Evolutionary conservation across 2,329 filamentous ascomycete genomes (phyloP), one percentile per base, ranked within the genome.

Genomic region (Chaetomium sp.): DNA sequence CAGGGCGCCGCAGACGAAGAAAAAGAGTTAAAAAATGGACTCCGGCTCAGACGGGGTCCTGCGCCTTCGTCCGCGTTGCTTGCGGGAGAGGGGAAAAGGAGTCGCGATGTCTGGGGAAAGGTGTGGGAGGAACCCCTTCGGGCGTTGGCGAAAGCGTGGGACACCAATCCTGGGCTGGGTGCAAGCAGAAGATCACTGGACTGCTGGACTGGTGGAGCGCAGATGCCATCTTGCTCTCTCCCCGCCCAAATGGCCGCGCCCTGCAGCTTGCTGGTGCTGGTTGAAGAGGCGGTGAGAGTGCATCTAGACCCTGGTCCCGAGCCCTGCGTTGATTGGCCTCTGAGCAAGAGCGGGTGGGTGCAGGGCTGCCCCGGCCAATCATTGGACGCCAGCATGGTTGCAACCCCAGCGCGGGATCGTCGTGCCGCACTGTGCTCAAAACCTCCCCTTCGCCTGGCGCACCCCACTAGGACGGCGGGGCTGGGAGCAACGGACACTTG

Each of bases 271-370:
- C 56, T 62, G 56, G 58, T 54, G 56, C 58, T 48, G 42, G 59
- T 62, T 58, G 61, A 65, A 66, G 64, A 66, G 60, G 66, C 65
- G 66, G 66, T 66, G 62, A 66, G 61, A 57, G 61, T 61, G 64
- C 64, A 62, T 61, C 51, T 19, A 50, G 52, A 61, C 55, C 63
- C 62, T 49, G 59, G 62, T 62, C 57, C 48, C 49, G 10, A 48
- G 35, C 33, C 49, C 12, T n/a, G 19, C 36, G 41, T 46, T 64
- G 61, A 65, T 65, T 65, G 63, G 63, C 37, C 52, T 43, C 14
- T 35, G 38, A 27, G 19, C 19, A 27, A 27, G 19, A 46, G 58
- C 58, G 59, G 59, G 53, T 62, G 58, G 53, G 48, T 58, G 62
- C 61, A 62, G 60, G 55, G 48, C 14, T 33, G 42, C 33, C 6